phyloP scores from a whole-genome alignment of 768 basidiomycete species.

The Rubroboletus pulcherrimus region DNA sequence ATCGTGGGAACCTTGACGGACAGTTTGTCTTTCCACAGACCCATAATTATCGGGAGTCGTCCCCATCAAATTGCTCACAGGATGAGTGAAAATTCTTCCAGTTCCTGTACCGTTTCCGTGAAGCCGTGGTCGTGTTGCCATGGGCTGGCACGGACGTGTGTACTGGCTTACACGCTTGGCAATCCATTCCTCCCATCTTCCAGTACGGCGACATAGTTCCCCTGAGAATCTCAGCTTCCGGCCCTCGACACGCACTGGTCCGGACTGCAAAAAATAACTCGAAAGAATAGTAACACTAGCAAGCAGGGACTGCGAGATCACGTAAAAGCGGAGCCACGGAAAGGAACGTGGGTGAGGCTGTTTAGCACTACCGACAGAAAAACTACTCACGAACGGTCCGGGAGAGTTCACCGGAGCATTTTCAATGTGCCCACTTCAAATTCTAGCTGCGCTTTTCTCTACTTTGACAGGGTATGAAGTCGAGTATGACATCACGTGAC shows the following conservation, averaged over 20 bases:
- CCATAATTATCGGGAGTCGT: not conserved
- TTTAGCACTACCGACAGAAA: not conserved
- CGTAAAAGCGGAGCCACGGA: not conserved
- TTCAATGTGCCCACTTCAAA: not conserved
- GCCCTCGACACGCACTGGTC: not conserved
- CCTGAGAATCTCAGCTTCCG: not conserved
- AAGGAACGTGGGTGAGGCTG: too few relatives aligned
- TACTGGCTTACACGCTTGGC: constrained; percentile 9
- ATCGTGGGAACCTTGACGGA: constrained; percentile 24
- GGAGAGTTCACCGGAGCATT: not conserved
- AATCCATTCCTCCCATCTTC: not conserved
- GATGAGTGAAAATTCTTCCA: constrained; percentile 20
- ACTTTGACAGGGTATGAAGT: not conserved
- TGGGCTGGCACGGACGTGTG: constrained; percentile 4
- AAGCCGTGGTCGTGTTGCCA: constrained; percentile 6
- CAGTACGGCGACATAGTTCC: not conserved
- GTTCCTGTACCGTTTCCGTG: not conserved
- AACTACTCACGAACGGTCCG: not conserved
- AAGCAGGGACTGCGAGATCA: not conserved
- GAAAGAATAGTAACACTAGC: not conserved
- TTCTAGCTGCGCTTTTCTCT: not conserved
- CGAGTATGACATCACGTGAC: not conserved
- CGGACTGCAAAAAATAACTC: not conserved
- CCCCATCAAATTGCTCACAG: not conserved
- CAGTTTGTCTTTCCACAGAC: not conserved